Evolutionary conservation across 2,329 filamentous ascomycete genomes (phyloP), one percentile per base, ranked within the genome.

Genomic region (Trichoderma asperellum): DNA sequence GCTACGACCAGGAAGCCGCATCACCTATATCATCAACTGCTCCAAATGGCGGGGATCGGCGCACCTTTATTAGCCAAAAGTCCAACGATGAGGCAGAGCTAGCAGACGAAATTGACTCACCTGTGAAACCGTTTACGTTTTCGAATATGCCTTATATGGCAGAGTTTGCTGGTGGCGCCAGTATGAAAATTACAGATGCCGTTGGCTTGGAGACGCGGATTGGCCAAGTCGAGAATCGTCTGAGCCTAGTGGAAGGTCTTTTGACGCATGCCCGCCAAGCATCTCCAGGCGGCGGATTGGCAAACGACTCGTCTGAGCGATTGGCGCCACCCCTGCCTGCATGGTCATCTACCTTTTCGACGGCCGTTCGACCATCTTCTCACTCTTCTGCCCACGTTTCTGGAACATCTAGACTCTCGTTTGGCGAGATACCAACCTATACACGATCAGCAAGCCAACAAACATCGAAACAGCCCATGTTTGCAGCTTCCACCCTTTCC

Each of bases 111-210:
- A 24, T 67, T 10, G 63, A 67, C 1, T 63, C 69, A 14, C 59
- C 58, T 5, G 29, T 47, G 2, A 82, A 87, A 68, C 84, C 87
- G 0, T 89, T 89, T 73, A 81, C 84, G 69, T 89, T 89, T 74
- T 84, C 83, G 5, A 79, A 83, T 27, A 77, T 86, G 59, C 75
- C 78, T 11, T 77, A 79, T 24, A 80, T 84, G 75, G 82, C 82
- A 58, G 81, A 83, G 72, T 81, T 85, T 78, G 80, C 82, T 0
- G 84, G 82, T 29, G 86, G 82, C 32, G 86, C 87, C 0, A 84
- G 82, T 34, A 86, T 87, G 85, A 88, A 85, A 74, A 88, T 88
- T 70, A 88, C 86, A 1, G 82, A 87, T 72, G 84, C 83, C 18
- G 83, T 82, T 12, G 85, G 81, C 72, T 74, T 89, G 11, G 87